These are phyloP conservation scores for Amanita subjunquillea DNA, from an alignment of 768 basidiomycete genomes.

Conservation along the genomic window DNA sequence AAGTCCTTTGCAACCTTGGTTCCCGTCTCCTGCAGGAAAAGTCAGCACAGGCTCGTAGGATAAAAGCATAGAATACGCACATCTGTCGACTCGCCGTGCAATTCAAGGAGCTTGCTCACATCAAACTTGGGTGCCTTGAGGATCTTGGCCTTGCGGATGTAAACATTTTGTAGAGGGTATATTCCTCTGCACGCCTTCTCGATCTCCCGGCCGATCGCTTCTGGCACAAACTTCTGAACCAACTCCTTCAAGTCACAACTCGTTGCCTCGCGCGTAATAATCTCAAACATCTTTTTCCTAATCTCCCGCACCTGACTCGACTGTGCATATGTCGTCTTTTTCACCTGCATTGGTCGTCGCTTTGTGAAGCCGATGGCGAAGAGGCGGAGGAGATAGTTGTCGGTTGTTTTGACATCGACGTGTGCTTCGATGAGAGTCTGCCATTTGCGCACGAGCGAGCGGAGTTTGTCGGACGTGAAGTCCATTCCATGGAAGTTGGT, in stretches of 20 bases:
- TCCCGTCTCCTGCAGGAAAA: slow-evolving; percentile 69
- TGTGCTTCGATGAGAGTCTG: slow-evolving; percentile 98
- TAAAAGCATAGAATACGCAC: slow-evolving; percentile 36
- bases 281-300: slow-evolving; percentile 99
- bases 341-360: slow-evolving; percentile 91
- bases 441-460: slow-evolving; percentile 99
- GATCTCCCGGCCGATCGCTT: slow-evolving; percentile 98
- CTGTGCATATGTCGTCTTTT: slow-evolving; percentile 98
- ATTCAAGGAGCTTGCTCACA: slow-evolving; percentile 88
- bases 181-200: slow-evolving; percentile 96
- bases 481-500: slow-evolving; percentile 99
- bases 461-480: slow-evolving; percentile 99
- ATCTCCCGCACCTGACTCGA: slow-evolving; percentile 93
- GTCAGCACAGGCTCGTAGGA: slow-evolving; percentile 6
- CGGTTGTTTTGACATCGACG: slow-evolving; percentile 98
- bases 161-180: slow-evolving; percentile 98
- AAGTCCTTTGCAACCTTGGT: slow-evolving; percentile 92
- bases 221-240: slow-evolving; percentile 98
- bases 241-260: slow-evolving; percentile 96
- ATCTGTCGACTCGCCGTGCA: slow-evolving; percentile 91
- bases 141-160: slow-evolving; percentile 98
- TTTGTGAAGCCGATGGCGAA: slow-evolving; percentile 99
- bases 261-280: slow-evolving; percentile 91
- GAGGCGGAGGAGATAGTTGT: slow-evolving; percentile 97
- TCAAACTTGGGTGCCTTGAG: slow-evolving; percentile 97